A percentile compares a stretch with the other conserved stretches of the same genome.
These are phyloP conservation scores for Diaporthe caulivora DNA, from an alignment of 2,329 filamentous ascomycete species.

Conservation along the genomic window DNA sequence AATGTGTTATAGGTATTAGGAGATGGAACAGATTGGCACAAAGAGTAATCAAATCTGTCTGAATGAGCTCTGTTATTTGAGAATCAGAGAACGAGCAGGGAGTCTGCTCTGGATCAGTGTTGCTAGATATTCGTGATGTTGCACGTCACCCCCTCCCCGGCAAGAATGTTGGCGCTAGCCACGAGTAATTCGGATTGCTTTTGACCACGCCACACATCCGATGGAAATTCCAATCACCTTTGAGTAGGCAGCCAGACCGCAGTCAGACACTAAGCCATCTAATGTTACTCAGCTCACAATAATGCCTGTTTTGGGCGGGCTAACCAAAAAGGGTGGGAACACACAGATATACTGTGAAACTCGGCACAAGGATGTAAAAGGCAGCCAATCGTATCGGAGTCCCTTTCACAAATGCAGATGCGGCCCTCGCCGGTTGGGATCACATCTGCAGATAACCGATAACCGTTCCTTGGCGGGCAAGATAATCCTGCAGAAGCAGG, in stretches of 20 bases:
- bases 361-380: no score
- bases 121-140: no score
- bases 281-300: no score
- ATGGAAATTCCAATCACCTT: background rate
- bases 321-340: no score
- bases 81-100: background rate
- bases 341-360: background rate
- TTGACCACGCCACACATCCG: no score
- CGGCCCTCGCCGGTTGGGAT: background rate
- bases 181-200: background rate
- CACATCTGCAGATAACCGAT: slow-evolving; percentile 9
- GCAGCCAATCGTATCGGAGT: background rate
- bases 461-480: slow-evolving; percentile 21
- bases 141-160: no score
- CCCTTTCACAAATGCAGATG: background rate
- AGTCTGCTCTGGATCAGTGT: no score
- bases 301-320: background rate
- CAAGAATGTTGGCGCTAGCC: background rate
- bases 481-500: background rate
- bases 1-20: background rate
- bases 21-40: background rate
- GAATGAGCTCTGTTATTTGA: no score
- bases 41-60: background rate
- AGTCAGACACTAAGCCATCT: background rate
- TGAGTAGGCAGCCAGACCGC: no score